A percentile compares a stretch with the other conserved stretches of the same genome.
phyloP scores from a whole-genome alignment of 2,329 filamentous ascomycete species.

The Pyrenophora seminiperda region DNA sequence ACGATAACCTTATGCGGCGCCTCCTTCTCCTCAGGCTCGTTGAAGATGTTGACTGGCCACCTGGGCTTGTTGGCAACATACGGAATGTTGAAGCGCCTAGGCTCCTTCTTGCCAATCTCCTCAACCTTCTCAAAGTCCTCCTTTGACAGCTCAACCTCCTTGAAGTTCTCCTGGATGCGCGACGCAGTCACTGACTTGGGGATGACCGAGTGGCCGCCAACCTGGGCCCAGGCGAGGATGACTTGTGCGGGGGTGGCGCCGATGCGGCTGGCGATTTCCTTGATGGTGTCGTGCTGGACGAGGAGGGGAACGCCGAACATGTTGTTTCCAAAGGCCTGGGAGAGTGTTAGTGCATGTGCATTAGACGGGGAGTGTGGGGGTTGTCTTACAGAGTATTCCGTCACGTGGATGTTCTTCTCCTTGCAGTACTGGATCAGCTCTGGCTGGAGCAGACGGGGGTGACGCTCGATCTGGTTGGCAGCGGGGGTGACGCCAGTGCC shows the following conservation, averaged over 20 bases:
- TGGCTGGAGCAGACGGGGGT: constrained; percentile 35
- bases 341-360: constrained; percentile 66
- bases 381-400: constrained; percentile 35
- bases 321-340: constrained; percentile 60
- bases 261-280: constrained; percentile 66
- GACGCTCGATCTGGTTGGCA: constrained; percentile 41
- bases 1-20: constrained; percentile 55
- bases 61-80: constrained; percentile 54
- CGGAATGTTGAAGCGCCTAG: constrained; percentile 60
- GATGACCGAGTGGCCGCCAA: constrained; percentile 52
- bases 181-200: constrained; percentile 41
- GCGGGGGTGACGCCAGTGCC: constrained; percentile 37
- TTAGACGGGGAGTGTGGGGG: constrained; percentile 51
- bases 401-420: constrained; percentile 41
- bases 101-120: constrained; percentile 62
- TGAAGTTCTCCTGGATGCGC: constrained; percentile 41
- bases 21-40: constrained; percentile 58
- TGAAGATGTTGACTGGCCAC: constrained; percentile 64
- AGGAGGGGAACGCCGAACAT: constrained; percentile 58
- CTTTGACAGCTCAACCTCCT: constrained; percentile 37
- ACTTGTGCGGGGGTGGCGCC: constrained; percentile 75
- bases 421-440: constrained; percentile 38
- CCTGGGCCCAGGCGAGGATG: constrained; percentile 84
- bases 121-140: constrained; percentile 43
- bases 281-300: constrained; percentile 63